Evolutionary conservation across 331 rosid genomes (phyloP).

Genomic region (Spiraea crenata): DNA sequence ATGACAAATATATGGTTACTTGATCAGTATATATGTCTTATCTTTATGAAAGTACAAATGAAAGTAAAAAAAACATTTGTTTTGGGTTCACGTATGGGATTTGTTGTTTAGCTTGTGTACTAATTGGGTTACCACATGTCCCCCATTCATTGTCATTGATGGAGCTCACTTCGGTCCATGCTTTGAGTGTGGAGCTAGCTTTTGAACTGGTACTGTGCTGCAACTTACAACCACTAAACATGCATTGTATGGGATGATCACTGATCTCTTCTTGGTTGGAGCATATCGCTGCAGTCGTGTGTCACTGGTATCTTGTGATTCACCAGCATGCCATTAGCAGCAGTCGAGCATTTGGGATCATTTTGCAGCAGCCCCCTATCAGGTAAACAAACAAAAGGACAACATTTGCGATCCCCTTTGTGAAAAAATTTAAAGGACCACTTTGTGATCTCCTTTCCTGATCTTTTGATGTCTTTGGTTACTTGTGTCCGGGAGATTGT

Average conservation of each 20-base stretch:
- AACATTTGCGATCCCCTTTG: too few relatives aligned
- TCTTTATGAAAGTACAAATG: not conserved
- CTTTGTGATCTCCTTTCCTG: not conserved
- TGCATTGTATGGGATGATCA: not conserved
- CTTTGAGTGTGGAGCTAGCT: not conserved
- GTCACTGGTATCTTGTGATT: not conserved
- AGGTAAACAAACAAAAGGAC: not conserved
- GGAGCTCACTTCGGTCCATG: not conserved
- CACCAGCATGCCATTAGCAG: not conserved
- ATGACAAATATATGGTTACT: not conserved
- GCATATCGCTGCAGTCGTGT: not conserved
- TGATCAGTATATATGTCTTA: not conserved
- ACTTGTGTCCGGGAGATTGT: not conserved
- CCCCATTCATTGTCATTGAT: not conserved
- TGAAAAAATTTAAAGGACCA: not conserved
- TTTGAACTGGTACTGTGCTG: not conserved
- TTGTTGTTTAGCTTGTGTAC: not conserved
- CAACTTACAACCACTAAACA: not conserved
- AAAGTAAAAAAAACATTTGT: not conserved
- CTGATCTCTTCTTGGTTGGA: not conserved
- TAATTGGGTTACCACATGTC: not conserved
- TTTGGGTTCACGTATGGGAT: not conserved
- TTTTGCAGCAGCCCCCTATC: not conserved
- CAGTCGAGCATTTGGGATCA: not conserved
- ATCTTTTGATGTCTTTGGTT: not conserved